phyloP scores from a whole-genome alignment of 495 filamentous ascomycete genomes.

The Tuber aestivum region DNA sequence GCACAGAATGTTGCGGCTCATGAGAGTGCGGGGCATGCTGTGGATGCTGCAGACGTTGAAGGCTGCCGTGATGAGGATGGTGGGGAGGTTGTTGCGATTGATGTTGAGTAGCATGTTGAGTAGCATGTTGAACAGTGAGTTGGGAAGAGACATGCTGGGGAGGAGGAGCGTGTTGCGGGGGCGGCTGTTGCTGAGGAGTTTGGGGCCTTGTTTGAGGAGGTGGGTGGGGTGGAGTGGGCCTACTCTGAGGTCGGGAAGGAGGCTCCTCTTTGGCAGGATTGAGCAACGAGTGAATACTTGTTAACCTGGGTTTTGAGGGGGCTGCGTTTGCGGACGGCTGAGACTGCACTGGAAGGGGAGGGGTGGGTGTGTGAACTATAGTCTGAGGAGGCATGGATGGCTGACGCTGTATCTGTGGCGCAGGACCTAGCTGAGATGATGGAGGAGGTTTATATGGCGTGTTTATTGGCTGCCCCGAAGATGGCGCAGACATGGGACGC shows the following conservation, averaged over 20 bases:
- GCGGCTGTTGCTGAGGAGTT: slow-evolving; percentile 16
- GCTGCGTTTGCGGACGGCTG: slow-evolving; percentile 14
- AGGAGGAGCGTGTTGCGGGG: slow-evolving; percentile 13
- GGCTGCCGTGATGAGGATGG: slow-evolving; percentile 13
- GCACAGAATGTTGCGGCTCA: slow-evolving; percentile 11
- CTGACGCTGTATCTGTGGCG: slow-evolving; percentile 15
- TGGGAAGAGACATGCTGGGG: slow-evolving; percentile 14
- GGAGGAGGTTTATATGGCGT: slow-evolving; percentile 27
- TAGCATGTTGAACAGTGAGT: slow-evolving; percentile 12
- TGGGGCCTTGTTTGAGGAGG: slow-evolving; percentile 22
- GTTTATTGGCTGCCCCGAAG: slow-evolving; percentile 9
- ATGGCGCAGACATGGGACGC: slow-evolving; percentile 29
- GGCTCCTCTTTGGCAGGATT: slow-evolving; percentile 37
- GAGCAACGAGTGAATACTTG: slow-evolving; percentile 37
- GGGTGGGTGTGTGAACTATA: slow-evolving; percentile 20
- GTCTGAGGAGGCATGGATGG: slow-evolving; percentile 26
- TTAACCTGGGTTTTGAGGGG: slow-evolving; percentile 28
- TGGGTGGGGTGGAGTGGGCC: slow-evolving; percentile 7
- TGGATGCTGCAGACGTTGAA: slow-evolving; percentile 13
- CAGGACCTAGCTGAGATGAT: slow-evolving; percentile 9
- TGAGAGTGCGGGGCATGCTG: slow-evolving; percentile 17
- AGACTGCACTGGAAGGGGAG: slow-evolving; percentile 6
- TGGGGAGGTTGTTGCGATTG: neutral
- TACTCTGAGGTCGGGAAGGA: slow-evolving; percentile 32
- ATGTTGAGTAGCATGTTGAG: slow-evolving; percentile 8